Evolutionary conservation across 768 basidiomycete species (phyloP), one percentile per base, ranked within the genome.

Genomic region (button mushroom (Agaricus bisporus)): DNA sequence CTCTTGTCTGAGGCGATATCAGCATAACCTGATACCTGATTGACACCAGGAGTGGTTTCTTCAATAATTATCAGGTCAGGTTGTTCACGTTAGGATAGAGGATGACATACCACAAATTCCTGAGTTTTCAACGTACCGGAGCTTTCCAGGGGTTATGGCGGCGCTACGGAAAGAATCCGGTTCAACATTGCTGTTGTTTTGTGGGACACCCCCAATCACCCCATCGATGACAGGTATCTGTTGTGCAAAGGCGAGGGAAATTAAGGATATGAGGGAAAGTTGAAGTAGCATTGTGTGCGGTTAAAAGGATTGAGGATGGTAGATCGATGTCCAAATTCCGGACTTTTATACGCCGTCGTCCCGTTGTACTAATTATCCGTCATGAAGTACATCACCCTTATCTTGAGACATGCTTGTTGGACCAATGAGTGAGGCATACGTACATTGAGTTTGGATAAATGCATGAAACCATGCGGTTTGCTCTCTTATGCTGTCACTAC

Each of bases 31-130:
- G 82, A 81, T 0, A 79, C 82, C 60, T 81, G 79, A 57, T 71
- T 79, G 1, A 85, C 82, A 18, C 76, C 78, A n/a, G 75, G 72
- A 0, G 81, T 83, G 0, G 80, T 83, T 66, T 85, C 83, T 77
- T 25, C 12, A 10, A 10, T 35, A n/a, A 9, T 17, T 49, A 10
- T 50, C 28, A 48, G n/a, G 6, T 32, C 43, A 12, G 22, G 14
- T 28, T 41, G 51, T 32, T 32, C 5, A 32, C 11, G 35, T 41
- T n/a, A 47, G 42, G 32, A 45, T 37, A 32, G 39, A 43, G 17
- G 4, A n/a, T 5, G 15, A 56, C 64, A 41, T 58, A 80, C 80
- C 80, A 63, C 83, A 85, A 32, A 85, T 63, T 9, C 82, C 80
- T 5, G 81, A 81, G 58, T 85, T 84, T 59, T 84, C 78, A 1